Evolutionary conservation across 2,329 filamentous ascomycete genomes (phyloP).

Genomic region (Apiospora kogelbergensis): DNA sequence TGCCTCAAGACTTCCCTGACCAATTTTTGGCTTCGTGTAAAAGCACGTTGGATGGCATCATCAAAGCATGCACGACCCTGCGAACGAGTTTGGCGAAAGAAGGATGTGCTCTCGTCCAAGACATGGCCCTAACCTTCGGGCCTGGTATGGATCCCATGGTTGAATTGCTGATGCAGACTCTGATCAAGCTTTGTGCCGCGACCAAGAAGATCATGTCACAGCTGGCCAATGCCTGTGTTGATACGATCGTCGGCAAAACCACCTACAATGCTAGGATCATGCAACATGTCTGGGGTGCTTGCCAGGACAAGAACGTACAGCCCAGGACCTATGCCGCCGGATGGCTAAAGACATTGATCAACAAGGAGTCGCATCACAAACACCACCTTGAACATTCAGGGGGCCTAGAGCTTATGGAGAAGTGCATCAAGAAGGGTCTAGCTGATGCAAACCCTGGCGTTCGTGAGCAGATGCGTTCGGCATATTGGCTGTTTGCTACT

Average conservation of each 20-base stretch:
- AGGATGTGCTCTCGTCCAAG: slow-evolving; percentile 80
- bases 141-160: slow-evolving; percentile 83
- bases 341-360: slow-evolving; percentile 83
- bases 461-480: slow-evolving; percentile 78
- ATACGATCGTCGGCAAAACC: slow-evolving; percentile 74
- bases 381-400: slow-evolving; percentile 80
- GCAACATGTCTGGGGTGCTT: slow-evolving; percentile 80
- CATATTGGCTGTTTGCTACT: slow-evolving; percentile 80
- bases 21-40: slow-evolving; percentile 72
- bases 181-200: slow-evolving; percentile 84
- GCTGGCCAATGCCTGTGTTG: slow-evolving; percentile 78
- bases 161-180: slow-evolving; percentile 82
- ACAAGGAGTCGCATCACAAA: slow-evolving; percentile 76
- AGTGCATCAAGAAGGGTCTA: slow-evolving; percentile 87
- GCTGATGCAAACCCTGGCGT: slow-evolving; percentile 87
- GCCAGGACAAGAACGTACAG: slow-evolving; percentile 91
- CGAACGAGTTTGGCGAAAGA: slow-evolving; percentile 89
- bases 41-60: slow-evolving; percentile 77
- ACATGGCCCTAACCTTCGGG: slow-evolving; percentile 75
- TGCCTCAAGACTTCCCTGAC: slow-evolving; percentile 71
- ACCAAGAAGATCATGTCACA: slow-evolving; percentile 93
- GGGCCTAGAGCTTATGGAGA: slow-evolving; percentile 80
- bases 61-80: slow-evolving; percentile 81
- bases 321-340: slow-evolving; percentile 74
- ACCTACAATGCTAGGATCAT: slow-evolving; percentile 80